phyloP scores from a whole-genome alignment of 192 early-diverging fungal genomes.

The Coemansia sp. region DNA sequence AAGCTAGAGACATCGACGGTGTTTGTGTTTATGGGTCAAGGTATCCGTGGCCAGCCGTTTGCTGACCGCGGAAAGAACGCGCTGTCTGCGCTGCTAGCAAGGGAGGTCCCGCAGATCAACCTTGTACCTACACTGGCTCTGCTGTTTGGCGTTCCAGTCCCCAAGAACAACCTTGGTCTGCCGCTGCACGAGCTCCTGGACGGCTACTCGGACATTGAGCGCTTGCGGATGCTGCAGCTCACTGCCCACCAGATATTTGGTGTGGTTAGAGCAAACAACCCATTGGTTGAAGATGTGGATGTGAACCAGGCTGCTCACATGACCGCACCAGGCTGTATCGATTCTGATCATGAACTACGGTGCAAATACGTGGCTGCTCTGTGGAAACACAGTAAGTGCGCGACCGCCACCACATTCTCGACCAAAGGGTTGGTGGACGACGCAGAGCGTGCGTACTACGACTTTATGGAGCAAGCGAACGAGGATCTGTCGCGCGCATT shows the following conservation, averaged over 20 bases:
- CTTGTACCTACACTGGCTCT: conserved; percentile 52
- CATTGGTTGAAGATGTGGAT: conserved; percentile 4
- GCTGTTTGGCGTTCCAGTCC: conserved; percentile 57
- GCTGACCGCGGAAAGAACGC: conserved; percentile 22
- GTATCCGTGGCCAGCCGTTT: conserved; percentile 19
- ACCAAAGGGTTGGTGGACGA: not conserved
- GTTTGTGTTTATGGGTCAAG: conserved; percentile 53
- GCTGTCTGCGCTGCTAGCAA: conserved; percentile 26
- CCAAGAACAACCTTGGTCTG: conserved; percentile 53
- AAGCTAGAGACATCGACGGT: conserved; percentile 55
- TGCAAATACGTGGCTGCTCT: conserved; percentile 45
- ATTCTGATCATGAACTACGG: conserved; percentile 15
- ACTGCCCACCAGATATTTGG: conserved; percentile 64
- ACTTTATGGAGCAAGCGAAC: conserved; percentile 37
- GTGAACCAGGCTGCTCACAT: not conserved
- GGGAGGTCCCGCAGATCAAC: conserved; percentile 48
- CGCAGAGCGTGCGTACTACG: conserved; percentile 33
- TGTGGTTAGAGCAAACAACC: conserved; percentile 39
- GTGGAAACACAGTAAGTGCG: conserved; percentile 8
- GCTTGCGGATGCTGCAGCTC: conserved; percentile 59
- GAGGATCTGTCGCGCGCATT: conserved; percentile 41
- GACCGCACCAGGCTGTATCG: not conserved
- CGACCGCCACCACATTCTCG: not conserved
- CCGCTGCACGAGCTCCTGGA: conserved; percentile 44
- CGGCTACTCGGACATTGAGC: conserved; percentile 22